Conservation (phyloP, 1,284 basidiomycete species). For the Leccinum pachyderme region DNA sequence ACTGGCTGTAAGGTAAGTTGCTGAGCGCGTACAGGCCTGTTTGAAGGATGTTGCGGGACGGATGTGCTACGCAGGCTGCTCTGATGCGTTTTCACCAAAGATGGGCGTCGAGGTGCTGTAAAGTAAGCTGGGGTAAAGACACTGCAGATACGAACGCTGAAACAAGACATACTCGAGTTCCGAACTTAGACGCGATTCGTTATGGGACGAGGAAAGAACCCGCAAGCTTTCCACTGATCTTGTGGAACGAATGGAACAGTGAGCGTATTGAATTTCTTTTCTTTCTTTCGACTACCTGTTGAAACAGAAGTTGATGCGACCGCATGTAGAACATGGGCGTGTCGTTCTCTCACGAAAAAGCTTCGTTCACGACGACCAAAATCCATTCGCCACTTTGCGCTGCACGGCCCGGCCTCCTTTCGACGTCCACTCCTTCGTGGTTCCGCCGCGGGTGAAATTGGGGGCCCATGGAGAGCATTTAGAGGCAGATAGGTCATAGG, state of each 20-base stretch:
- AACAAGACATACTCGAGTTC: conserved; percentile 38
- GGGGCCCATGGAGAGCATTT: neutral
- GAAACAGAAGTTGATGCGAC: neutral
- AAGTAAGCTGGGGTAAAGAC: neutral
- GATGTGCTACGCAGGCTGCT: neutral
- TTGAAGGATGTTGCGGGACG: neutral
- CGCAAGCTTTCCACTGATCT: conserved; percentile 1
- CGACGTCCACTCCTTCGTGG: neutral
- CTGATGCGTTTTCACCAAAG: conserved; percentile 21
- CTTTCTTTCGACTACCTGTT: neutral
- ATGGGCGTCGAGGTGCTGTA: conserved; percentile 19
- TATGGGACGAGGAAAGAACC: neutral
- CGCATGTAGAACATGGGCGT: neutral
- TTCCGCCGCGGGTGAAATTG: neutral
- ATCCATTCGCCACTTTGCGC: neutral
- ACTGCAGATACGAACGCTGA: neutral
- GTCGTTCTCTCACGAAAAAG: conserved; percentile 3
- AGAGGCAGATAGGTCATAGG: neutral
- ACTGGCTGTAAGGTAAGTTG: neutral
- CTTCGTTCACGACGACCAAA: conserved; percentile 1
- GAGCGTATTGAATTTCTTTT: neutral
- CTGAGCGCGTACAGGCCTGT: neutral
- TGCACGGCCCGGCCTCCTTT: neutral
- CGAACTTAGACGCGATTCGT: conserved; percentile 24
- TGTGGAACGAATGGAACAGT: neutral